phyloP scores from a whole-genome alignment of 192 early-diverging fungal genomes.

The Backusella westeae region DNA sequence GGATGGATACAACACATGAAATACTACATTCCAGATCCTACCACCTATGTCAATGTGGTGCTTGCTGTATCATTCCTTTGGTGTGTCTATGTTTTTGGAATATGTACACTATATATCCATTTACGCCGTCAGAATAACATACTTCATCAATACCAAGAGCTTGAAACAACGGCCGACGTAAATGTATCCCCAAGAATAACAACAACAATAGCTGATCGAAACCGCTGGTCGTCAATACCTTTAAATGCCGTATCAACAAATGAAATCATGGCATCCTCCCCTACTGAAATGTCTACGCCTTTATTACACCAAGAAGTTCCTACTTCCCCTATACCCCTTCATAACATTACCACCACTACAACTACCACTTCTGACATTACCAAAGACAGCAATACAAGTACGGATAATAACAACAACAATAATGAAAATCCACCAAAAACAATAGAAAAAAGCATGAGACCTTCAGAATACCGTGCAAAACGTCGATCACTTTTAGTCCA shows the following conservation, averaged over 20 bases:
- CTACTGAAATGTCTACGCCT: not conserved
- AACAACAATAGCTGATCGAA: not conserved
- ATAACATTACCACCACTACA: not conserved
- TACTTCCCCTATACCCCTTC: not conserved
- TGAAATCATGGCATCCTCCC: not conserved
- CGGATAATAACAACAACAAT: not conserved
- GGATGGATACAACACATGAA: conserved; percentile 37
- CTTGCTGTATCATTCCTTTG: conserved; percentile 38
- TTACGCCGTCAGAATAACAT: not conserved
- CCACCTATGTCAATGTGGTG: conserved; percentile 42
- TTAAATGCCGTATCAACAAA: not conserved
- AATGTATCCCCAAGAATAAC: not conserved
- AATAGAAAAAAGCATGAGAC: conserved; percentile 23
- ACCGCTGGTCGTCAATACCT: not conserved
- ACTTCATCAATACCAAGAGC: conserved; percentile 5
- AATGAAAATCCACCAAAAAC: not conserved
- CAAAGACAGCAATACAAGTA: not conserved
- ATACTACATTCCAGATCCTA: conserved; percentile 36
- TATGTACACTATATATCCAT: conserved; percentile 14
- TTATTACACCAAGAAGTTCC: not conserved
- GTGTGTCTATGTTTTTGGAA: conserved; percentile 23
- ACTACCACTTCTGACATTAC: no score
- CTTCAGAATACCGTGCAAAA: conserved; percentile 33
- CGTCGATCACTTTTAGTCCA: conserved; percentile 30
- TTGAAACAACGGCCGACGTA: not conserved